phyloP scores from a whole-genome alignment of 2,329 filamentous ascomycete species.

The Penicillium glabrum region DNA sequence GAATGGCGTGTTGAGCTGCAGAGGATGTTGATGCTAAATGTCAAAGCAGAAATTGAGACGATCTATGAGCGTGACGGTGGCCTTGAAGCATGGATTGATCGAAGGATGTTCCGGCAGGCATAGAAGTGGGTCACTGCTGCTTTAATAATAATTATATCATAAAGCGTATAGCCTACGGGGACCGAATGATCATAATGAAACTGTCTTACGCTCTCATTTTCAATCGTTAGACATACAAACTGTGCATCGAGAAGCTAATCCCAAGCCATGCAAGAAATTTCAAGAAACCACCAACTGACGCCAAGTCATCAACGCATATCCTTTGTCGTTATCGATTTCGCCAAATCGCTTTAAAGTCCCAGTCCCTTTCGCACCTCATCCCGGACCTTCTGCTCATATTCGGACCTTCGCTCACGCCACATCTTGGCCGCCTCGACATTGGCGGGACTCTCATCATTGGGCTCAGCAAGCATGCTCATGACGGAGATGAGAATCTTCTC shows the following conservation, averaged over 20 bases:
- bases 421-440: constrained; percentile 96
- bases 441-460: constrained; percentile 93
- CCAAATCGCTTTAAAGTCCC: constrained; percentile 58
- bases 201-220: background rate
- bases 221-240: constrained; percentile 6
- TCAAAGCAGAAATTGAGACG: constrained; percentile 63
- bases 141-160: background rate
- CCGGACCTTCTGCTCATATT: constrained; percentile 85
- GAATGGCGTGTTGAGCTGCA: constrained; percentile 56
- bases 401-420: constrained; percentile 80
- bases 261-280: constrained; percentile 15
- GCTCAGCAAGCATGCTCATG: constrained; percentile 97
- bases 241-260: constrained; percentile 5
- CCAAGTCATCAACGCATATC: constrained; percentile 22
- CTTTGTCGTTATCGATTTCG: background rate
- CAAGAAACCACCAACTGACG: constrained; percentile 15
- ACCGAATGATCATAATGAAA: background rate
- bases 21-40: constrained; percentile 60
- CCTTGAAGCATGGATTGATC: constrained; percentile 46
- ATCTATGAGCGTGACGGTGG: constrained; percentile 46
- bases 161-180: background rate
- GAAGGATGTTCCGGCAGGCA: constrained; percentile 28
- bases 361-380: constrained; percentile 77
- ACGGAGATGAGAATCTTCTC: constrained; percentile 97
- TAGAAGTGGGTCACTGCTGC: background rate